Conservation (phyloP, 2,329 filamentous ascomycete species). For the Zymoseptoria passerinii region DNA sequence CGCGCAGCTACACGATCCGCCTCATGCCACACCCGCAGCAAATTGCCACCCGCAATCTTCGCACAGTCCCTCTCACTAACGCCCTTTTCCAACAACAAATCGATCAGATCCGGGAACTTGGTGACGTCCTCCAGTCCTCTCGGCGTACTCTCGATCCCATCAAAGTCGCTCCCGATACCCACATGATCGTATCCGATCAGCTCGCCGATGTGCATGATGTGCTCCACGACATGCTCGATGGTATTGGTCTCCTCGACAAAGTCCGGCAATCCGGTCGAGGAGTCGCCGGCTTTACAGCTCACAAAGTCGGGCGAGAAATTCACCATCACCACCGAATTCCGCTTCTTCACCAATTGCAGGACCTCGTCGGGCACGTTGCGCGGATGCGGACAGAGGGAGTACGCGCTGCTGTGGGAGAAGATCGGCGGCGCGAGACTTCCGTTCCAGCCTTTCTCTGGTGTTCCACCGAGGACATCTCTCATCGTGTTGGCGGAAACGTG, state of each 20-base stretch:
- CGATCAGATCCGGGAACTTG: constrained; percentile 71
- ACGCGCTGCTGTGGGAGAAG: constrained; percentile 79
- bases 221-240: constrained; percentile 66
- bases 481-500: constrained; percentile 76
- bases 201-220: constrained; percentile 74
- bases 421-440: constrained; percentile 76
- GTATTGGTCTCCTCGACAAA: constrained; percentile 62
- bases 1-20: constrained; percentile 63
- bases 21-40: constrained; percentile 75
- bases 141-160: constrained; percentile 62
- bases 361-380: constrained; percentile 85
- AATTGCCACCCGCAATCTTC: constrained; percentile 70
- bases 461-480: constrained; percentile 63
- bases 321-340: constrained; percentile 76
- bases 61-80: constrained; percentile 64
- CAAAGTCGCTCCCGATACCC: constrained; percentile 82
- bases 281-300: constrained; percentile 54
- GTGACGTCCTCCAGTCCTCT: constrained; percentile 74
- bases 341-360: constrained; percentile 64
- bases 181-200: constrained; percentile 82
- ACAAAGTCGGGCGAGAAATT: constrained; percentile 82
- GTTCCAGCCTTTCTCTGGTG: constrained; percentile 47
- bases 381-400: constrained; percentile 74
- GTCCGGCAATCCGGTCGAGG: constrained; percentile 55
- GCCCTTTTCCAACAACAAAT: constrained; percentile 63